phyloP scores from a whole-genome alignment of 1,139 yeast genomes.

The Saccharomyces hybrid region DNA sequence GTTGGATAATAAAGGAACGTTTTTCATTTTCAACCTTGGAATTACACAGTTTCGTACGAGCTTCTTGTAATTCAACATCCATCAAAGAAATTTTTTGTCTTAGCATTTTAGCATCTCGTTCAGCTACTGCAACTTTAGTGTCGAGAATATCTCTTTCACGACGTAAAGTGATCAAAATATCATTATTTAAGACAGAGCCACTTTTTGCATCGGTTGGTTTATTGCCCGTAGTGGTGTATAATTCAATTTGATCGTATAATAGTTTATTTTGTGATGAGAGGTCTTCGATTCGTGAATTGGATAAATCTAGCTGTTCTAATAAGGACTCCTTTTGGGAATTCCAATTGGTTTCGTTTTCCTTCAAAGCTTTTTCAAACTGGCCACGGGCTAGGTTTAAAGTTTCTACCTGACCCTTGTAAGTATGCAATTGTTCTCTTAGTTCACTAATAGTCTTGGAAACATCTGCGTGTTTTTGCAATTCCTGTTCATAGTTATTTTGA shows the following conservation, averaged over 20 bases:
- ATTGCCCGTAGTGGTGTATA: slow-evolving; percentile 17
- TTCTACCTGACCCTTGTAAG: slow-evolving; percentile 35
- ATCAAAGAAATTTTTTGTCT: slow-evolving; percentile 38
- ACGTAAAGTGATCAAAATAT: slow-evolving; percentile 56
- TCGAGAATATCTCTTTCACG: slow-evolving; percentile 72
- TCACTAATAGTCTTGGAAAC: slow-evolving; percentile 40
- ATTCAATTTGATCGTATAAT: slow-evolving; percentile 63
- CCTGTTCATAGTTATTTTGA: slow-evolving; percentile 52
- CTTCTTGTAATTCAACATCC: slow-evolving; percentile 21
- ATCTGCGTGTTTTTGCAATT: slow-evolving; percentile 50
- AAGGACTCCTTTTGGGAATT: slow-evolving; percentile 36
- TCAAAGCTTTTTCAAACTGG: slow-evolving; percentile 31
- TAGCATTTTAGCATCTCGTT: slow-evolving; percentile 27
- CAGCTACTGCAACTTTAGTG: slow-evolving; percentile 43
- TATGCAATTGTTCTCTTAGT: slow-evolving; percentile 39
- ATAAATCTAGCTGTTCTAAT: slow-evolving; percentile 47
- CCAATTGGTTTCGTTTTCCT: slow-evolving; percentile 39
- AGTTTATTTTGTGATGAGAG: slow-evolving; percentile 59
- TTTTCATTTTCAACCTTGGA: slow-evolving; percentile 5
- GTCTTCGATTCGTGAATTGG: slow-evolving; percentile 46
- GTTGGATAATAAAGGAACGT: slow-evolving; percentile 37
- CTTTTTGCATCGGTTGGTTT: slow-evolving; percentile 11
- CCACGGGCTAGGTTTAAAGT: slow-evolving; percentile 33
- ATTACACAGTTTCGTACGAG: slow-evolving; percentile 6
- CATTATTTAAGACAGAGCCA: slow-evolving; percentile 11